A percentile compares a stretch with the other conserved stretches of the same genome.
phyloP scores from a whole-genome alignment of 352 stramenopile genomes.

The Thalassiosira oceanica region DNA sequence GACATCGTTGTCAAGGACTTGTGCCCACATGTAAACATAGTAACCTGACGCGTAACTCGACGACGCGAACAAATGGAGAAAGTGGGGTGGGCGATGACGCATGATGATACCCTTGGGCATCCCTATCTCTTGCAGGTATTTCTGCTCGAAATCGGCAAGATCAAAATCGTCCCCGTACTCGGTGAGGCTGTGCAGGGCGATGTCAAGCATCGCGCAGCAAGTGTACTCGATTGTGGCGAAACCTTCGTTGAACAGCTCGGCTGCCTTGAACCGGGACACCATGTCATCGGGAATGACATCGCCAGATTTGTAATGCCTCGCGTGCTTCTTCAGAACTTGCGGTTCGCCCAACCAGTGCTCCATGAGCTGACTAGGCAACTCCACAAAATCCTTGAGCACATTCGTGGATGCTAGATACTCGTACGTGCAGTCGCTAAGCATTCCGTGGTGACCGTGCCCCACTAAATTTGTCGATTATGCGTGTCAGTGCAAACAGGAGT shows the following conservation, averaged over 20 bases:
- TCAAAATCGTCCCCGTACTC: slow-evolving; percentile 75
- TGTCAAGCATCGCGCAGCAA: slow-evolving; percentile 76
- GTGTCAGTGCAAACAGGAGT: not conserved
- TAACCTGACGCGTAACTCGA: slow-evolving; percentile 74
- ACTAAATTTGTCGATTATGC: slow-evolving; percentile 11
- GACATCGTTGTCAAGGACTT: slow-evolving; percentile 79
- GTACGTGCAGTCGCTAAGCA: slow-evolving; percentile 77
- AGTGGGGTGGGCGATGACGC: slow-evolving; percentile 76
- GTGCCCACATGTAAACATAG: slow-evolving; percentile 65
- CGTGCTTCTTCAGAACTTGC: slow-evolving; percentile 73
- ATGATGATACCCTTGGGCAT: slow-evolving; percentile 82
- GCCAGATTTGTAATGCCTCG: slow-evolving; percentile 69
- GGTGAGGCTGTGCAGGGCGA: slow-evolving; percentile 66
- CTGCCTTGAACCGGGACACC: slow-evolving; percentile 67
- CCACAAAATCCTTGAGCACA: slow-evolving; percentile 81
- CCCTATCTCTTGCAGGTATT: slow-evolving; percentile 62
- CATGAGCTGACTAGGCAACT: slow-evolving; percentile 82
- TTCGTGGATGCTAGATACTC: slow-evolving; percentile 72
- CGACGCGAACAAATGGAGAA: slow-evolving; percentile 73
- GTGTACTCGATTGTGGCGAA: slow-evolving; percentile 81
- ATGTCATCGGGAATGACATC: slow-evolving; percentile 73
- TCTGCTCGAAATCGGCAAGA: slow-evolving; percentile 69
- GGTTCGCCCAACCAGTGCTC: slow-evolving; percentile 79
- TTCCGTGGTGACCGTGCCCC: slow-evolving; percentile 79
- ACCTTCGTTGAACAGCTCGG: slow-evolving; percentile 74